These are phyloP conservation scores for Viridothelium virens DNA, from an alignment of 495 filamentous ascomycete genomes.

Conservation along the genomic window DNA sequence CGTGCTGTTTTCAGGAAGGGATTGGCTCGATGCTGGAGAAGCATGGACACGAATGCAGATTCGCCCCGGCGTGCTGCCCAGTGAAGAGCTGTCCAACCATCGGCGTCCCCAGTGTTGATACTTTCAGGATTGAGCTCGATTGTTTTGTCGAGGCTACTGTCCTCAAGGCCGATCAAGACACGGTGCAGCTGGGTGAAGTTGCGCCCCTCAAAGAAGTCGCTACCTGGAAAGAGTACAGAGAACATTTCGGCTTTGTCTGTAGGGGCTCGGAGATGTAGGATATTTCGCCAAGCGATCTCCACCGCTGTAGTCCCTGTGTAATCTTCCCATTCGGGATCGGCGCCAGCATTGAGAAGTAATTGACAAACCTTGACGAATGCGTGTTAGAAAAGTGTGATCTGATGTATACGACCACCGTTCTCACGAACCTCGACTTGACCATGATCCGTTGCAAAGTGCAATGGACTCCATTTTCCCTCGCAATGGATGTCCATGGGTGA, in stretches of 20 bases:
- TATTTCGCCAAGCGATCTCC: conserved; percentile 9
- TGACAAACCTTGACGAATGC: background rate
- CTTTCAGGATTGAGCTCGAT: background rate
- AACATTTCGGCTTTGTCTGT: conserved; percentile 1
- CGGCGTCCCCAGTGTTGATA: background rate
- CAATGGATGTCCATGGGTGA: conserved; percentile 3
- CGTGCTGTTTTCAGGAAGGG: background rate
- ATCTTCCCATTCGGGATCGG: conserved; percentile 10
- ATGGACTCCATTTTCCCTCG: background rate
- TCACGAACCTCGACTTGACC: conserved; percentile 8
- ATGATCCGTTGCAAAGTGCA: conserved; percentile 3
- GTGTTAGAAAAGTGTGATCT: background rate
- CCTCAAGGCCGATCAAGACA: background rate
- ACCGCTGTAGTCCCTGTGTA: conserved; percentile 6
- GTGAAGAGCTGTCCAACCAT: conserved; percentile 5
- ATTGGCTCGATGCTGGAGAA: background rate
- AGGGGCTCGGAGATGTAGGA: conserved; percentile 5
- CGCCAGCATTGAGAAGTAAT: conserved; percentile 7
- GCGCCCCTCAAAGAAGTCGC: background rate
- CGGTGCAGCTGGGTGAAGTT: conserved; percentile 1
- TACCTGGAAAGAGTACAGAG: conserved; percentile 9
- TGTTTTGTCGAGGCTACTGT: background rate
- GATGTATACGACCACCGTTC: background rate
- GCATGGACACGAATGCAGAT: background rate
- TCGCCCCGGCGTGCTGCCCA: conserved; percentile 3